A percentile compares a stretch with the other conserved stretches of the same genome.
These are phyloP conservation scores for Annona squamosa DNA, from an alignment of 164 flowering plant species.

Conservation along the genomic window DNA sequence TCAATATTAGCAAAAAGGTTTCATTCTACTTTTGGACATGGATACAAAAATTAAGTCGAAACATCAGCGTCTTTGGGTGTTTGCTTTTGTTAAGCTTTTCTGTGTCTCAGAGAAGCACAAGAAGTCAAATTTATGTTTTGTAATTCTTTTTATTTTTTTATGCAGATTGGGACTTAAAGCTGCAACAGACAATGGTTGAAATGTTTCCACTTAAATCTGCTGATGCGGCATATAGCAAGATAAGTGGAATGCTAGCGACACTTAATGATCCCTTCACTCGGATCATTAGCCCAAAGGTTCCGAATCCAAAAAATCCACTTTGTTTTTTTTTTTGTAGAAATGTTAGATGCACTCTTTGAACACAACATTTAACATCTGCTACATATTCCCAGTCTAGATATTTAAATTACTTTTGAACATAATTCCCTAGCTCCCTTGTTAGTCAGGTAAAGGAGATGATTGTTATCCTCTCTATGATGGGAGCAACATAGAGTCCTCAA, in stretches of 20 bases:
- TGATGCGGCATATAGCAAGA: constrained; percentile 89
- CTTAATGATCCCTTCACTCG: constrained; percentile 96
- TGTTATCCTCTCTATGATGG: neutral
- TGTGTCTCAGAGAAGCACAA: too few species aligned
- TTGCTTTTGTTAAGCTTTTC: too few species aligned
- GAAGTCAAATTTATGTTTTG: neutral
- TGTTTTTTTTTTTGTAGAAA: neutral
- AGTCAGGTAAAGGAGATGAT: neutral
- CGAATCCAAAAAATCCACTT: neutral
- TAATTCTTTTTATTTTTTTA: neutral
- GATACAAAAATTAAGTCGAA: neutral
- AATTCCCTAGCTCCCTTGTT: neutral
- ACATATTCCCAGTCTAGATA: neutral
- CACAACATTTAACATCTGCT: neutral
- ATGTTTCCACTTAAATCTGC: constrained; percentile 84
- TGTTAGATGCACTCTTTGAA: constrained; percentile 1
- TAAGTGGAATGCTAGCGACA: constrained; percentile 86
- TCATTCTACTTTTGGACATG: neutral
- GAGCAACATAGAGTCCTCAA: too few species aligned
- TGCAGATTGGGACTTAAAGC: constrained; percentile 86
- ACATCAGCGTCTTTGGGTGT: neutral
- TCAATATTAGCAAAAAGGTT: neutral
- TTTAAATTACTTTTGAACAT: neutral
- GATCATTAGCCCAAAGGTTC: constrained; percentile 92
- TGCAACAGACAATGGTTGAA: constrained; percentile 98